These are phyloP conservation scores for Gnetum montanum DNA, from an alignment of 75 land plant species.

Conservation along the genomic window DNA sequence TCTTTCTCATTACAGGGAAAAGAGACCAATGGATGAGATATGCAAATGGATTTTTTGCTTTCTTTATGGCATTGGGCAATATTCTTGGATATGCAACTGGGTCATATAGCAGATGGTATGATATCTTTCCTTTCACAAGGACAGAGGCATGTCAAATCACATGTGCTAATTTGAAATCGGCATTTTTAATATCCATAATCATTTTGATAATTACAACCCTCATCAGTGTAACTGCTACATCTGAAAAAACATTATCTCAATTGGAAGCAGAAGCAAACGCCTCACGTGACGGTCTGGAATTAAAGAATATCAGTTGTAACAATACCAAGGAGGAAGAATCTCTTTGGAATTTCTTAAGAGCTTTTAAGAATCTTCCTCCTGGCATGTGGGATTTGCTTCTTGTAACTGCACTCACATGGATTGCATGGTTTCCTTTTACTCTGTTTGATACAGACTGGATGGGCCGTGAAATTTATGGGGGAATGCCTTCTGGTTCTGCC, in stretches of 20 bases:
- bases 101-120: slow-evolving; percentile 58
- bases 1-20: slow-evolving; percentile 38
- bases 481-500: slow-evolving; percentile 37
- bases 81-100: slow-evolving; percentile 89
- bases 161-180: slow-evolving; percentile 95
- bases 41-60: slow-evolving; percentile 86
- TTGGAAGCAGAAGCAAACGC: slow-evolving; percentile 9
- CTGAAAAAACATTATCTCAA: slow-evolving; percentile 42
- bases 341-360: slow-evolving; percentile 70
- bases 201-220: slow-evolving; percentile 49
- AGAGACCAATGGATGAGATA: slow-evolving; percentile 65
- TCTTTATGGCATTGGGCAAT: slow-evolving; percentile 94
- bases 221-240: slow-evolving; percentile 62
- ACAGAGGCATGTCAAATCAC: slow-evolving; percentile 52
- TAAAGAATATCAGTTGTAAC: not conserved
- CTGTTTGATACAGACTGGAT: slow-evolving; percentile 99
- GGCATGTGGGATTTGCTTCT: slow-evolving; percentile 68
- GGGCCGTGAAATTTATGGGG: slow-evolving; percentile 88
- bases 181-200: slow-evolving; percentile 59
- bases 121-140: slow-evolving; percentile 58
- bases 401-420: slow-evolving; percentile 81
- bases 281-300: not conserved
- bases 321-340: slow-evolving; percentile 25
- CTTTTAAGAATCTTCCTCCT: slow-evolving; percentile 57
- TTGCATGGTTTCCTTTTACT: slow-evolving; percentile 97